These are phyloP conservation scores for Lactarius akahatsu DNA, from an alignment of 768 basidiomycete genomes.

Conservation along the genomic window DNA sequence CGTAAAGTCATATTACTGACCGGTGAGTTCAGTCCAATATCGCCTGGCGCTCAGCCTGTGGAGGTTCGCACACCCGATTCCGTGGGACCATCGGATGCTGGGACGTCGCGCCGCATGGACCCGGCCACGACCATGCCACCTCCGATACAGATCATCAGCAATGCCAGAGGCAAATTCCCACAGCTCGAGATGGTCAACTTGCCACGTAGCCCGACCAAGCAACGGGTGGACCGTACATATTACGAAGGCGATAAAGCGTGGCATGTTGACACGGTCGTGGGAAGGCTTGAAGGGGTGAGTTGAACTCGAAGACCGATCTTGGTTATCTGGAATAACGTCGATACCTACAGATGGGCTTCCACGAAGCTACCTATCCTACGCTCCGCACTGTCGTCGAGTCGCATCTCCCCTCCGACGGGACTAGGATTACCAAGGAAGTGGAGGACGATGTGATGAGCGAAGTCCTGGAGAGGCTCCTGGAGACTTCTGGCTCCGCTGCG, in stretches of 20 bases:
- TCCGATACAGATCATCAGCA: constrained; percentile 53
- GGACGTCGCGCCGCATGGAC: constrained; percentile 3
- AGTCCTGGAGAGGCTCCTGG: constrained; percentile 59
- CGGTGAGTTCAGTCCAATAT: constrained; percentile 15
- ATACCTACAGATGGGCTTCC: constrained; percentile 65
- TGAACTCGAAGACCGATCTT: constrained; percentile 3
- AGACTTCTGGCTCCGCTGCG: constrained; percentile 29
- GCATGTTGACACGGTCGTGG: constrained; percentile 22
- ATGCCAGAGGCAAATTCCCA: constrained; percentile 58
- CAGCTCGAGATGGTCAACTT: constrained; percentile 62
- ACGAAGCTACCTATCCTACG: constrained; percentile 52
- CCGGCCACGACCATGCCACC: neutral
- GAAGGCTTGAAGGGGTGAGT: constrained; percentile 58
- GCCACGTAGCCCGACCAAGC: constrained; percentile 42
- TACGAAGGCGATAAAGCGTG: constrained; percentile 21
- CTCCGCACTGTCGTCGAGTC: constrained; percentile 50
- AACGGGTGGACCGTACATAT: constrained; percentile 50
- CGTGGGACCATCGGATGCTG: neutral
- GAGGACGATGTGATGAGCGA: constrained; percentile 69
- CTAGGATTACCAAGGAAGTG: constrained; percentile 48
- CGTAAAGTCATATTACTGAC: neutral
- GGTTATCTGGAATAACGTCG: neutral
- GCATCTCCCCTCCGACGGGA: constrained; percentile 39
- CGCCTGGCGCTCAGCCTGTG: constrained; percentile 2
- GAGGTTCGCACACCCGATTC: neutral